Conservation (phyloP, 495 filamentous ascomycete species). For the Tuber borchii region DNA sequence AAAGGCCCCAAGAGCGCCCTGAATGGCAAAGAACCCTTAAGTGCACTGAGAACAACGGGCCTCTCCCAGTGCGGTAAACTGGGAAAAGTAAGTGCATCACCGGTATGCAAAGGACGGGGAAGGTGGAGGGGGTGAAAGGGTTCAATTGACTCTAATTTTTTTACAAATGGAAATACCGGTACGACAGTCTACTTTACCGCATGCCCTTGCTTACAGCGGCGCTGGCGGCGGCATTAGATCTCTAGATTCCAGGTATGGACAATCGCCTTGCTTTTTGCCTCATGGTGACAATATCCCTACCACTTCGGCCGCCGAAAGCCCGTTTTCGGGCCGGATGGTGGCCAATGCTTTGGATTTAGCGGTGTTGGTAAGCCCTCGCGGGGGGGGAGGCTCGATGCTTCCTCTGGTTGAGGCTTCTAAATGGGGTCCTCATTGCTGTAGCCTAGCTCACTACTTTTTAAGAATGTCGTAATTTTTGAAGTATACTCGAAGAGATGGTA, state of each 20-base stretch:
- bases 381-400: neutral
- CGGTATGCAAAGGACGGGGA: neutral
- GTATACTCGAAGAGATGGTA: neutral
- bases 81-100: neutral
- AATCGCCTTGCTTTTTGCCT: neutral
- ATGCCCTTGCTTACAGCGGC: neutral
- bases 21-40: neutral
- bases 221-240: neutral
- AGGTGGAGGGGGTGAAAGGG: neutral
- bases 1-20: neutral
- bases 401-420: too few relatives aligned
- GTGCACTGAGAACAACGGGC: neutral
- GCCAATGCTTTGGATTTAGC: neutral
- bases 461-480: neutral
- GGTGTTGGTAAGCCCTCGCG: neutral
- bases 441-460: neutral
- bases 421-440: too few relatives aligned
- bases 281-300: neutral
- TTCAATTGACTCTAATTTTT: neutral
- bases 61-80: neutral
- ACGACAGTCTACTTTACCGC: neutral
- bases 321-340: neutral
- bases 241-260: neutral
- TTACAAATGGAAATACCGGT: neutral
- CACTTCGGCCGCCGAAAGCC: neutral